These are phyloP conservation scores for Backusella mclennaniae DNA, from an alignment of 192 early-diverging fungal species.

Conservation along the genomic window DNA sequence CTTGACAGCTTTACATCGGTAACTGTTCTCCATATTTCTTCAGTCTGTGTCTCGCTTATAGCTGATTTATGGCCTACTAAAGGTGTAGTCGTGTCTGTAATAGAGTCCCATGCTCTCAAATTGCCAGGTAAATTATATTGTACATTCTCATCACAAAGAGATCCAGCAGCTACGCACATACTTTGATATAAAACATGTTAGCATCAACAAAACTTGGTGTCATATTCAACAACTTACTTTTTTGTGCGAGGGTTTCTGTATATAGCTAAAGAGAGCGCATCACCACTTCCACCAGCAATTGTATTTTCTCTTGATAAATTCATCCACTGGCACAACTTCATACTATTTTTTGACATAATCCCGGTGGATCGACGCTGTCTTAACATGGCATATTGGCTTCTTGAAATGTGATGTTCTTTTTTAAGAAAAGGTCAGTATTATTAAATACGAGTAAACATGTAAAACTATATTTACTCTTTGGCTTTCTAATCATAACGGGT, in stretches of 20 bases:
- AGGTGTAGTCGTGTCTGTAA: not conserved
- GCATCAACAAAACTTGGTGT: not conserved
- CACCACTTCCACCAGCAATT: constrained; percentile 22
- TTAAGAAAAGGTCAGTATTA: not conserved
- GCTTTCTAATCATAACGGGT: constrained; percentile 2
- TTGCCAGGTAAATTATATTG: constrained; percentile 26
- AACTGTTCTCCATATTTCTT: constrained; percentile 17
- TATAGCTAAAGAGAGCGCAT: constrained; percentile 16
- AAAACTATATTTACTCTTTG: not conserved
- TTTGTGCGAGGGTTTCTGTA: not conserved
- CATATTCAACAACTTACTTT: not conserved
- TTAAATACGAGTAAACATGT: not conserved
- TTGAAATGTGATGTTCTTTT: not conserved
- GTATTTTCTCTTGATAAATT: not conserved
- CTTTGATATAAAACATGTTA: not conserved
- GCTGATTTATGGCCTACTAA: constrained; percentile 9
- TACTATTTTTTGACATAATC: not conserved
- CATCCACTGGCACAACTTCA: not conserved
- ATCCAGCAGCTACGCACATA: constrained; percentile 10
- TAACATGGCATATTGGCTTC: not conserved
- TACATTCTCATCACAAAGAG: constrained; percentile 16
- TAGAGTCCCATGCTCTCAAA: constrained; percentile 13
- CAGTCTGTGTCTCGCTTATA: not conserved
- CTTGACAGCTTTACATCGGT: constrained; percentile 20
- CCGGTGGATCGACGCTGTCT: not conserved